These are phyloP conservation scores for Bonia amplexicaulis DNA, from an alignment of 176 grass and related monocot genomes.

Conservation along the genomic window DNA sequence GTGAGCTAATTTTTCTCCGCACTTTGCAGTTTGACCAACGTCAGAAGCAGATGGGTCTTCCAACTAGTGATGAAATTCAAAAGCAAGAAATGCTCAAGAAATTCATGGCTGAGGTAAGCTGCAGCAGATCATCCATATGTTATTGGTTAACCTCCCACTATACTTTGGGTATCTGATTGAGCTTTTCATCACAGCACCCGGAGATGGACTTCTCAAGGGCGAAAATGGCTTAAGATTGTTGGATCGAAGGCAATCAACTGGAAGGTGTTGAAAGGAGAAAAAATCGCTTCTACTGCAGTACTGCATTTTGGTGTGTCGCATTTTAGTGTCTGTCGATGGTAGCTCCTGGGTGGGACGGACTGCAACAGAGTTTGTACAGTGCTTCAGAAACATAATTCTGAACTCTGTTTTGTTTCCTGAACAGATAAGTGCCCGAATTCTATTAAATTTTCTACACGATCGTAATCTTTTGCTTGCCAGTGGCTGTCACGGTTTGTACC, in stretches of 20 bases:
- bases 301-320: not conserved
- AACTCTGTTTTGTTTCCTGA: not conserved
- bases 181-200: slow-evolving; percentile 30
- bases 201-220: slow-evolving; percentile 62
- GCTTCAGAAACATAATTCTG: not conserved
- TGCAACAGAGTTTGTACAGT: not conserved
- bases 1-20: not conserved
- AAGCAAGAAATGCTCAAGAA: slow-evolving; percentile 98
- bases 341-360: not conserved
- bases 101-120: slow-evolving; percentile 75
- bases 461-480: not conserved
- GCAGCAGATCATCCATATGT: not conserved
- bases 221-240: slow-evolving; percentile 31
- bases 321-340: not conserved
- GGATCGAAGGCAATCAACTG: not conserved
- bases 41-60: slow-evolving; percentile 95
- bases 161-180: not conserved
- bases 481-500: too few relatives aligned
- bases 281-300: not conserved
- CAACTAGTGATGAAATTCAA: slow-evolving; percentile 87
- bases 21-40: slow-evolving; percentile 81
- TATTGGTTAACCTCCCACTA: not conserved
- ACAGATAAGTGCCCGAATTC: not conserved
- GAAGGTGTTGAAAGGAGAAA: not conserved
- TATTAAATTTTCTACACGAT: not conserved